Evolutionary conservation across 2,329 filamentous ascomycete species (phyloP).

Genomic region (Ceratocystis variospora): DNA sequence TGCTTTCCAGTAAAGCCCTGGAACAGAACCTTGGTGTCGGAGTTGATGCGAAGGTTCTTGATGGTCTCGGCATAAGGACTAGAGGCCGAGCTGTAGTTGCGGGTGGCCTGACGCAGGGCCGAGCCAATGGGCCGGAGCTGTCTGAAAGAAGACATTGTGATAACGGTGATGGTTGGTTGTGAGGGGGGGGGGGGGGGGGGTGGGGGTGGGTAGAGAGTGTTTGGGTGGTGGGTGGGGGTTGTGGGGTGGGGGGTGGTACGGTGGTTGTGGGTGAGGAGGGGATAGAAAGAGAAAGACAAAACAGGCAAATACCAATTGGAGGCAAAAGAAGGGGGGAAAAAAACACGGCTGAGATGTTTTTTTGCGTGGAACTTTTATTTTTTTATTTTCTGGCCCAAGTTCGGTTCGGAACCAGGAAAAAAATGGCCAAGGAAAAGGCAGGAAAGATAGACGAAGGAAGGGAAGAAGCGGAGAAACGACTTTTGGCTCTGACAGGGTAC

Average conservation of each 20-base stretch:
- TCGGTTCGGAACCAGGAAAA: constrained; percentile 7
- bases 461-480: constrained; percentile 18
- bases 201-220: no score
- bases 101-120: constrained; percentile 52
- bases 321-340: constrained; percentile 12
- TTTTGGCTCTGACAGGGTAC: not conserved
- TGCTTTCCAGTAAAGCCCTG: constrained; percentile 97
- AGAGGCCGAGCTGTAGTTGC: constrained; percentile 59
- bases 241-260: no score
- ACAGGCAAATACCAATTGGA: constrained; percentile 18
- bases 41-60: constrained; percentile 82
- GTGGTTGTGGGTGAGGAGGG: no score
- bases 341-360: constrained; percentile 12
- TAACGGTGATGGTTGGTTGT: constrained; percentile 4
- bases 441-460: constrained; percentile 9
- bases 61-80: constrained; percentile 59
- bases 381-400: not conserved
- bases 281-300: constrained; percentile 13
- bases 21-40: constrained; percentile 86
- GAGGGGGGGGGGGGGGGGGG: not conserved
- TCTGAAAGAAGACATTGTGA: constrained; percentile 75
- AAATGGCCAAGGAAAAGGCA: constrained; percentile 10
- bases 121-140: constrained; percentile 53
- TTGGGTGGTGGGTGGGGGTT: no score
- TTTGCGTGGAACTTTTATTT: constrained; percentile 3